Evolutionary conservation across 352 stramenopile genomes (phyloP).

Genomic region (Plasmopara viticola): DNA sequence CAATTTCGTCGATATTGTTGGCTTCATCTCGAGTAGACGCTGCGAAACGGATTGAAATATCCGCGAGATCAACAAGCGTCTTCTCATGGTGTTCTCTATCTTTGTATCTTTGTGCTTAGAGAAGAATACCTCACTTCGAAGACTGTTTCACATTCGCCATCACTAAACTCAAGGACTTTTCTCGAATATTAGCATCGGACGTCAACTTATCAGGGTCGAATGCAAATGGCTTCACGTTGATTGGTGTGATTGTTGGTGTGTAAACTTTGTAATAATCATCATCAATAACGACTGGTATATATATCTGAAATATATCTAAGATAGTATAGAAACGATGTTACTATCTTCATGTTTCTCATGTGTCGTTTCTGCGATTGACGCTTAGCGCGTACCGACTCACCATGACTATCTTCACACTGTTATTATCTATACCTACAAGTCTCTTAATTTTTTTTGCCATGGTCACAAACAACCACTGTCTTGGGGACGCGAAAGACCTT

Average conservation of each 20-base stretch:
- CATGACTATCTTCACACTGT: constrained; percentile 4
- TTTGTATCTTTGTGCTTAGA: background rate
- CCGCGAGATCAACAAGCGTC: background rate
- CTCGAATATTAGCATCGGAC: constrained; percentile 1
- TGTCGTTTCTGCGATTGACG: constrained; percentile 1
- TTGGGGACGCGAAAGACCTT: no score
- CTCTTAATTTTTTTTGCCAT: constrained; percentile 2
- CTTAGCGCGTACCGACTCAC: constrained; percentile 2
- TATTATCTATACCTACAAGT: constrained; percentile 4
- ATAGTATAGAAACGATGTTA: constrained; percentile 2
- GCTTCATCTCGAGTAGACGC: background rate
- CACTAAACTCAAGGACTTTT: constrained; percentile 1
- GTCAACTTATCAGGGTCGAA: constrained; percentile 1
- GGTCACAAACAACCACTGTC: no score
- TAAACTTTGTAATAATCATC: constrained; percentile 5
- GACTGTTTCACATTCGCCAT: background rate
- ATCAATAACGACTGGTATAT: no score
- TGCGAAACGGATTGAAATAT: background rate
- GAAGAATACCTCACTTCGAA: constrained; percentile 1
- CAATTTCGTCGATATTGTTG: background rate
- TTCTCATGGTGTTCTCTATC: background rate
- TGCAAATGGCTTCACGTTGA: background rate
- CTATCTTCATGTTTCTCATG: constrained; percentile 1
- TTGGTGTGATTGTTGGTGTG: background rate
- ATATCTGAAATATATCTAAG: constrained; percentile 1